Conservation (phyloP, 2,329 filamentous ascomycete genomes). For the Samsoniella hepiali region DNA sequence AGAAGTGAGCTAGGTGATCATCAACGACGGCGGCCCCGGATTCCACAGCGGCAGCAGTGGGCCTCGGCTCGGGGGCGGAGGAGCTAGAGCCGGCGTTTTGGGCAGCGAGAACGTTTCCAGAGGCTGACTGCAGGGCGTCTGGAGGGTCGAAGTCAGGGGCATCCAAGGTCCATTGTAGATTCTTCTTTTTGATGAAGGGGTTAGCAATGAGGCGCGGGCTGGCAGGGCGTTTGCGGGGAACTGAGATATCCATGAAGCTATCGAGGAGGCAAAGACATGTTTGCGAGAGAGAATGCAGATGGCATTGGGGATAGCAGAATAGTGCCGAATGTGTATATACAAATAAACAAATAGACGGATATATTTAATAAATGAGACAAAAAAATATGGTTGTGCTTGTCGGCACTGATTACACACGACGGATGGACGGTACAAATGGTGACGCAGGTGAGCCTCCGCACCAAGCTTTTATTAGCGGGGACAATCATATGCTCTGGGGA, state of each 20-base stretch:
- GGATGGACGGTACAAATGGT: not conserved
- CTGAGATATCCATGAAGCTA: conserved; percentile 23
- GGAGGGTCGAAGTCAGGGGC: conserved; percentile 18
- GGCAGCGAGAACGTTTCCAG: not conserved
- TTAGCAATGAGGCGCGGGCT: conserved; percentile 40
- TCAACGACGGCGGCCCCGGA: conserved; percentile 35
- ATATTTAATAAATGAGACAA: not conserved
- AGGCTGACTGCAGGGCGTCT: not conserved
- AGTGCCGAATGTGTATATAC: no score
- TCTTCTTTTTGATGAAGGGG: conserved; percentile 46
- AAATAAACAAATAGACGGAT: not conserved
- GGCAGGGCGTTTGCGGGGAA: conserved; percentile 28
- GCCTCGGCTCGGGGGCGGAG: conserved; percentile 15
- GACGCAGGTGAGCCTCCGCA: not conserved
- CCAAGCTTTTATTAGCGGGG: not conserved
- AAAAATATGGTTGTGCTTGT: not conserved
- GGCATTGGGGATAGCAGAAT: not conserved
- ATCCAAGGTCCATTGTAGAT: conserved; percentile 42
- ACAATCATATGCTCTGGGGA: conserved; percentile 1
- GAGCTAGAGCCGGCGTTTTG: conserved; percentile 7
- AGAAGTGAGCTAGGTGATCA: conserved; percentile 41
- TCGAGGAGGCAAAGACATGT: not conserved
- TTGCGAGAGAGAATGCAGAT: not conserved
- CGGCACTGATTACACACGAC: not conserved
- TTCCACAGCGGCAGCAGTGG: conserved; percentile 38